phyloP scores from a whole-genome alignment of 1,284 basidiomycete species.

The Melampsora americana region DNA sequence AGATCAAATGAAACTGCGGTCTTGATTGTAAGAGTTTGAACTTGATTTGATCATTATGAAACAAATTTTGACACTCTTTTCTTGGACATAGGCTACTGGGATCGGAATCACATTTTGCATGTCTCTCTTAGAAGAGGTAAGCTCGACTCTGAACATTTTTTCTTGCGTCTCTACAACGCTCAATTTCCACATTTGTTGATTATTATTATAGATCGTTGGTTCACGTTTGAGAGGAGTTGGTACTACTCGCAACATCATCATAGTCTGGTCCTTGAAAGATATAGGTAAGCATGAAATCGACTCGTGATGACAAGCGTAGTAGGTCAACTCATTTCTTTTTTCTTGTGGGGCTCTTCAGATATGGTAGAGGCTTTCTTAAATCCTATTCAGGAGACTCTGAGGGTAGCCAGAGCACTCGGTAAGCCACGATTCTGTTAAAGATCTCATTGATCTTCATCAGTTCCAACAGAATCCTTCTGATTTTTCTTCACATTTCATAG shows the following conservation, averaged over 20 bases:
- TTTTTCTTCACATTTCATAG: not conserved
- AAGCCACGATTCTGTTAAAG: not conserved
- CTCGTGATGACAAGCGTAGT: not conserved
- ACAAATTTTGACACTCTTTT: not conserved
- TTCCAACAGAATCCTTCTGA: not conserved
- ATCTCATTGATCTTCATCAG: not conserved
- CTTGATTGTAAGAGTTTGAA: conserved; percentile 22
- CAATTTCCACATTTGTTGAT: not conserved
- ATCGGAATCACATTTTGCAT: conserved; percentile 31
- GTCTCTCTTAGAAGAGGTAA: conserved; percentile 43
- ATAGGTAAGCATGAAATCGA: conserved; percentile 18
- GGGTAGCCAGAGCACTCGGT: conserved; percentile 19
- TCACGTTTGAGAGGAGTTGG: conserved; percentile 18
- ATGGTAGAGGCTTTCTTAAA: conserved; percentile 33
- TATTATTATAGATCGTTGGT: conserved; percentile 16
- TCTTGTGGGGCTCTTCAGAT: not conserved
- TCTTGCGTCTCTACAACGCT: not conserved
- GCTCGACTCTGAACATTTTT: not conserved
- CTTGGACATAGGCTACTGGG: conserved; percentile 13
- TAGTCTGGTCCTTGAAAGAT: conserved; percentile 37
- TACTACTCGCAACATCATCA: conserved; percentile 19
- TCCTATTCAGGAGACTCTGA: conserved; percentile 30
- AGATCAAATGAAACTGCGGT: conserved; percentile 25
- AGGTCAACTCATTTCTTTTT: not conserved
- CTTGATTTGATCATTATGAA: not conserved